Evolutionary conservation across 2,329 filamentous ascomycete species (phyloP).

Genomic region (Sporothrix humicola): DNA sequence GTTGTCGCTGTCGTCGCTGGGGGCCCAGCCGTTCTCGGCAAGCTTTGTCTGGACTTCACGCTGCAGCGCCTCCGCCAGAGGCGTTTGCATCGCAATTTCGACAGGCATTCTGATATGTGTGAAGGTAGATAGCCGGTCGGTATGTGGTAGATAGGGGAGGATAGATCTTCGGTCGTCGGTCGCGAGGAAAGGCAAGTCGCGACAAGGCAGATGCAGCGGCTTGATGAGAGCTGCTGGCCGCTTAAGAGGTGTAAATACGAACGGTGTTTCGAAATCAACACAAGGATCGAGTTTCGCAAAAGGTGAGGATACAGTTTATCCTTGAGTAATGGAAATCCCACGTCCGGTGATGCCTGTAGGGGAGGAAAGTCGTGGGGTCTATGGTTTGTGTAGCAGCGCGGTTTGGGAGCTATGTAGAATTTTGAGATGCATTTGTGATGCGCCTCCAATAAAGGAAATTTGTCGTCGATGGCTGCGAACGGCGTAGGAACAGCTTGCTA

Average conservation of each 20-base stretch:
- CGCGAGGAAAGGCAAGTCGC: conserved; percentile 6
- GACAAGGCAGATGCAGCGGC: conserved; percentile 12
- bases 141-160: neutral
- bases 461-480: conserved; percentile 15
- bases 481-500: conserved; percentile 24
- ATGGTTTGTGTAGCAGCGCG: neutral
- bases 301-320: neutral
- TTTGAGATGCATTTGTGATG: conserved; percentile 31
- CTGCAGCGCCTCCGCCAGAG: conserved; percentile 83
- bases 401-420: conserved; percentile 22
- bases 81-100: conserved; percentile 77
- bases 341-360: conserved; percentile 1
- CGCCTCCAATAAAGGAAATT: conserved; percentile 31
- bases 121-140: neutral
- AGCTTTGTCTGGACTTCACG: conserved; percentile 87
- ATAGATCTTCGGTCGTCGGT: neutral
- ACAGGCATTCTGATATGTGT: conserved; percentile 68
- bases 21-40: conserved; percentile 89
- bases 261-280: neutral
- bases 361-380: neutral
- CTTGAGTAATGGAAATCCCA: neutral
- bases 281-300: no score
- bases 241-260: neutral
- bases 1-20: conserved; percentile 75
- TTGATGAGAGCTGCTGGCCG: neutral